A percentile compares a stretch with the other conserved stretches of the same genome.
These are phyloP conservation scores for Dichomitus squalens DNA, from an alignment of 1,284 basidiomycete species.

Conservation along the genomic window DNA sequence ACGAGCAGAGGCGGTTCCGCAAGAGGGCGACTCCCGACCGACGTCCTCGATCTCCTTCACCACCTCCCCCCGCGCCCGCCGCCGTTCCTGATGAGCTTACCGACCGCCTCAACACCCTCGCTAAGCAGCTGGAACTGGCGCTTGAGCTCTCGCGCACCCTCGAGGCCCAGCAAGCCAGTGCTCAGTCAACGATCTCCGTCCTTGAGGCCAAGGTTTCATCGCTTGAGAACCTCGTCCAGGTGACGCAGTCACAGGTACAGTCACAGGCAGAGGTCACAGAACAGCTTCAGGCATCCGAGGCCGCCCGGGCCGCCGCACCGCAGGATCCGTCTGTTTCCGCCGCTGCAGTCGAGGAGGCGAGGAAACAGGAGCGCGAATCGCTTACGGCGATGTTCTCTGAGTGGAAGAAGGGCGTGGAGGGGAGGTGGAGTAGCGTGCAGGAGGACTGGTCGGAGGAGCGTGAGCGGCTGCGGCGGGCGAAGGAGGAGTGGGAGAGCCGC, in stretches of 20 bases:
- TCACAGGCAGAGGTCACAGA: slow-evolving; percentile 47
- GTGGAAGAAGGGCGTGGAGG: slow-evolving; percentile 76
- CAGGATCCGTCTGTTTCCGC: slow-evolving; percentile 15
- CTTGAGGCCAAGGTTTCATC: slow-evolving; percentile 72
- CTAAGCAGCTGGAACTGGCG: slow-evolving; percentile 78
- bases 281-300: slow-evolving; percentile 46
- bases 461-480: slow-evolving; percentile 71
- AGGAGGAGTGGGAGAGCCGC: slow-evolving; percentile 81
- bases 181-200: slow-evolving; percentile 76
- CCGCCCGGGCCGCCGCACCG: slow-evolving; percentile 33
- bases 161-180: slow-evolving; percentile 78
- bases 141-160: slow-evolving; percentile 75
- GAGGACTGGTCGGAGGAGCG: slow-evolving; percentile 85
- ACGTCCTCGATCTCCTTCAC: slow-evolving; percentile 23
- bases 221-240: slow-evolving; percentile 59
- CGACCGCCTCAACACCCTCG: slow-evolving; percentile 71
- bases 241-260: slow-evolving; percentile 44
- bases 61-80: slow-evolving; percentile 24
- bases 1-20: slow-evolving; percentile 25
- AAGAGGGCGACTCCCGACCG: slow-evolving; percentile 20
- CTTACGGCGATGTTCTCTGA: slow-evolving; percentile 58
- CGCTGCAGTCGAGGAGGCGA: slow-evolving; percentile 30
- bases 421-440: slow-evolving; percentile 76
- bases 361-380: slow-evolving; percentile 43
- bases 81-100: slow-evolving; percentile 61